Conservation (phyloP, 2,329 filamentous ascomycete genomes). For the Achaetomium macrosporum region DNA sequence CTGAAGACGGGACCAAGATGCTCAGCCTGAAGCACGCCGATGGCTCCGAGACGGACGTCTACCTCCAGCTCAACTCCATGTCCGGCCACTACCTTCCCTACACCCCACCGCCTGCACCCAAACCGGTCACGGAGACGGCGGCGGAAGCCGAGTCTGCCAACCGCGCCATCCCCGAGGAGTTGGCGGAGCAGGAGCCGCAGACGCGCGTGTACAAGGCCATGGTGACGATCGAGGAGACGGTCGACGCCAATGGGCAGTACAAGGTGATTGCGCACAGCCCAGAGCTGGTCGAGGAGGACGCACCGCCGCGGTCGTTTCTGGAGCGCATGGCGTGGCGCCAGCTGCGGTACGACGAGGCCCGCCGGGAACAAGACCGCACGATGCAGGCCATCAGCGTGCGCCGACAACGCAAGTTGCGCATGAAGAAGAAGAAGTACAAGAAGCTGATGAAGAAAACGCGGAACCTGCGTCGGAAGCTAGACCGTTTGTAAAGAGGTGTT, state of each 20-base stretch:
- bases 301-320: constrained; percentile 53
- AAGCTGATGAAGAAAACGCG: constrained; percentile 93
- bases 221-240: constrained; percentile 62
- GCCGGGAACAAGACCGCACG: constrained; percentile 40
- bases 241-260: constrained; percentile 53
- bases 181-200: constrained; percentile 37
- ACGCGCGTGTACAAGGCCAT: constrained; percentile 57
- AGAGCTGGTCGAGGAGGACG: constrained; percentile 46
- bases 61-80: constrained; percentile 62
- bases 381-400: constrained; percentile 88
- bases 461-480: constrained; percentile 79
- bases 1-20: constrained; percentile 43
- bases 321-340: constrained; percentile 64
- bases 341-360: constrained; percentile 51
- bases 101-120: constrained; percentile 73
- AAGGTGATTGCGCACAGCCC: constrained; percentile 57
- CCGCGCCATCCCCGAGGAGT: constrained; percentile 26
- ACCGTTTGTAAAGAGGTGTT: constrained; percentile 46
- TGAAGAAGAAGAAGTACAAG: constrained; percentile 99
- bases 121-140: constrained; percentile 40
- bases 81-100: constrained; percentile 72
- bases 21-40: constrained; percentile 51
- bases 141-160: constrained; percentile 25
- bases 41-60: constrained; percentile 52
- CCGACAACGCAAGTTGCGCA: constrained; percentile 89